Percentiles rank a stretch among this genome's conserved stretches.
Evolutionary conservation across 2,329 filamentous ascomycete species (phyloP).

Genomic region (Diaporthe nobilis): DNA sequence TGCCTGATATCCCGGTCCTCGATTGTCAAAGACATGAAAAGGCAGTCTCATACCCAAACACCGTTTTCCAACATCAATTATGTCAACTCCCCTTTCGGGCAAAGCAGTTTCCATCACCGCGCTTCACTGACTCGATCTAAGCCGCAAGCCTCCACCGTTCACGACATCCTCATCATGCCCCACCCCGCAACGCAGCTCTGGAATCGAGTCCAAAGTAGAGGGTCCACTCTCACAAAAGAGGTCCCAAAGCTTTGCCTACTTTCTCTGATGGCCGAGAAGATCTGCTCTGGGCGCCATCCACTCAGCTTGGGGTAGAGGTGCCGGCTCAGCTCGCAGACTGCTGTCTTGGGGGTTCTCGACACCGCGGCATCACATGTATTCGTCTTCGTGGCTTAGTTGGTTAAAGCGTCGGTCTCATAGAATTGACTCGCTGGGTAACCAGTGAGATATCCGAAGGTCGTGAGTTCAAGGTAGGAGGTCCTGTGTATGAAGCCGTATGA

Average conservation of each 20-base stretch:
- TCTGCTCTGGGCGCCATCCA: background rate
- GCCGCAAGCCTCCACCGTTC: background rate
- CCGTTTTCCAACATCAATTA: too few relatives aligned
- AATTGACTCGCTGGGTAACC: slow-evolving; percentile 38
- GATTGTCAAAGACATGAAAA: background rate
- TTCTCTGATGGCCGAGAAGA: rapidly evolving
- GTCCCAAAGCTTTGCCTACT: background rate
- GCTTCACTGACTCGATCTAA: background rate
- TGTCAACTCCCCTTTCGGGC: background rate
- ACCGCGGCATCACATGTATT: background rate
- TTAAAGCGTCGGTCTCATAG: slow-evolving; percentile 57
- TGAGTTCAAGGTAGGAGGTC: slow-evolving; percentile 54
- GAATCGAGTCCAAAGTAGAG: background rate
- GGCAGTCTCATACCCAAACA: too few relatives aligned
- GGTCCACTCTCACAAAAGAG: background rate
- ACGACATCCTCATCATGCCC: background rate
- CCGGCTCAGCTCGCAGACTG: background rate
- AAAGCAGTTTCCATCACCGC: too few relatives aligned
- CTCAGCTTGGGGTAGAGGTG: background rate
- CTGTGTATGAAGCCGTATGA: background rate
- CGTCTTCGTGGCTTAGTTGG: slow-evolving; percentile 55
- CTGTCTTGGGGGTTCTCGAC: background rate
- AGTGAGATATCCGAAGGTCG: slow-evolving; percentile 54
- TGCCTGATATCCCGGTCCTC: background rate
- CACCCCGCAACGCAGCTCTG: background rate